Evolutionary conservation across 305 asterid genomes (phyloP).

Genomic region (Fraxinus baroniana): DNA sequence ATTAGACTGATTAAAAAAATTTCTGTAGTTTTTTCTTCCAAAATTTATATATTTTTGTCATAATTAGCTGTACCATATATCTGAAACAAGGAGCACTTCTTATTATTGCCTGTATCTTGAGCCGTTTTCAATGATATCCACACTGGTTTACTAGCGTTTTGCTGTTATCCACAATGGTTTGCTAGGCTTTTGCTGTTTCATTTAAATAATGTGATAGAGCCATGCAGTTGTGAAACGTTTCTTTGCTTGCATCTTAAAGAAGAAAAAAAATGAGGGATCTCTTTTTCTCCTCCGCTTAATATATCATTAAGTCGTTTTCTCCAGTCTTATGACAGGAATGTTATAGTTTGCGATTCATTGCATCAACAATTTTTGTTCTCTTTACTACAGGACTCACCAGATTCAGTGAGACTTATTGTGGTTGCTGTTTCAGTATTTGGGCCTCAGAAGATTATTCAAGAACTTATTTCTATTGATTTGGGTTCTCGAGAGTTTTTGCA

Average conservation of each 20-base stretch:
- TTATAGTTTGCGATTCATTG: slow-evolving; percentile 16
- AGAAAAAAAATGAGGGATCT: neutral
- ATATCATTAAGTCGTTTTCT: neutral
- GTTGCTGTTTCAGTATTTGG: slow-evolving; percentile 71
- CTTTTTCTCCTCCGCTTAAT: neutral
- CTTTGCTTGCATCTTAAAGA: neutral
- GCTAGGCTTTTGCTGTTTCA: neutral
- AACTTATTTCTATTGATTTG: slow-evolving; percentile 44
- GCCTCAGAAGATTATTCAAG: slow-evolving; percentile 63
- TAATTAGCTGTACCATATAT: neutral
- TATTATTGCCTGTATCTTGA: neutral
- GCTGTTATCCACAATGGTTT: neutral
- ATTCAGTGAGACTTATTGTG: slow-evolving; percentile 61
- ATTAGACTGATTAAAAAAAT: neutral
- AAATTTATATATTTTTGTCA: neutral
- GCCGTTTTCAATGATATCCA: neutral
- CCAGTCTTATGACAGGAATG: neutral
- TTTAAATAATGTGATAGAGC: slow-evolving; percentile 14
- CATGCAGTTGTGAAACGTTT: slow-evolving; percentile 7
- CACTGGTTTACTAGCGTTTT: neutral
- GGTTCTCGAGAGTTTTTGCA: slow-evolving; percentile 55
- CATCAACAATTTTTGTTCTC: slow-evolving; percentile 20
- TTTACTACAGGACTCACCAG: slow-evolving; percentile 71
- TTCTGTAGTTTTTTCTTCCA: neutral
- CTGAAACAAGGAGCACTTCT: neutral